Conservation (phyloP, 2,329 filamentous ascomycete species). For the Hypomyces rosellus region DNA sequence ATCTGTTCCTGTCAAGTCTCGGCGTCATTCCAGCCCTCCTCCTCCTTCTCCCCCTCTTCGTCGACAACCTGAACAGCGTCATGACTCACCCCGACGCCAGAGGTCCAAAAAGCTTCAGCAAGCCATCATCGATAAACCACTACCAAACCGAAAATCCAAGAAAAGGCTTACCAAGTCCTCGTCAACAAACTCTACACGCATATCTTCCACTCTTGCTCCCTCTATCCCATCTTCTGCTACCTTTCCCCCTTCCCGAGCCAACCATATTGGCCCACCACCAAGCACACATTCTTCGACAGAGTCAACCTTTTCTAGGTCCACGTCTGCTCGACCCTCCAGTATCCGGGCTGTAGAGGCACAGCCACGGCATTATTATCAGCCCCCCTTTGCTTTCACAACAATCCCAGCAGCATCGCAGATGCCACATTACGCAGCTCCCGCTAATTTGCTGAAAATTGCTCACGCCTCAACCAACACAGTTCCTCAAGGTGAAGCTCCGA, state of each 20-base stretch:
- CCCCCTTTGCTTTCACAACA: conserved; percentile 9
- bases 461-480: neutral
- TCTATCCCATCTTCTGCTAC: conserved; percentile 10
- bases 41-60: no score
- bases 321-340: neutral
- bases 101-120: no score
- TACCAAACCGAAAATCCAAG: neutral
- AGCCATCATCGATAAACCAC: no score
- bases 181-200: neutral
- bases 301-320: neutral
- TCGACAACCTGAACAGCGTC: no score
- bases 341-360: neutral
- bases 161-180: neutral
- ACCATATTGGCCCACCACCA: neutral
- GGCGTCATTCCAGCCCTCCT: no score
- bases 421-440: neutral
- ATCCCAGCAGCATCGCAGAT: neutral
- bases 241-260: neutral
- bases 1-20: neutral
- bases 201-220: neutral
- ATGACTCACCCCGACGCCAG: no score
- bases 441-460: neutral
- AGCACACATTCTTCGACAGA: neutral
- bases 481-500: no score
- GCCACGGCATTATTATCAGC: conserved; percentile 6